phyloP scores from a whole-genome alignment of 495 filamentous ascomycete species.

The Pyrenopolyporus hunteri region DNA sequence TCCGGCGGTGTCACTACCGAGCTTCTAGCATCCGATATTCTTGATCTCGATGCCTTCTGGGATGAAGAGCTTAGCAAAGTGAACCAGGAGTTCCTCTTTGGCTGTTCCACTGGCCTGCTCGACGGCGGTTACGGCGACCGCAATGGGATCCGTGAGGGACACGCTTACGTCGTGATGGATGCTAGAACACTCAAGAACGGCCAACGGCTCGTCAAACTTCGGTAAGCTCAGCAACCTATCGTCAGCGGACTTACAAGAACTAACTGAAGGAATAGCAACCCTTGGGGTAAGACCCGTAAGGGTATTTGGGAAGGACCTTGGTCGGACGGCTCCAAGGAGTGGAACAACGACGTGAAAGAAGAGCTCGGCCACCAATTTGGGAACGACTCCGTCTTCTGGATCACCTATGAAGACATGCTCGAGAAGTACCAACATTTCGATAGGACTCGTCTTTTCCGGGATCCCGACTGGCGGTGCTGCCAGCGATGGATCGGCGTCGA shows the following conservation, averaged over 20 bases:
- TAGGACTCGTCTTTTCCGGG: constrained; percentile 85
- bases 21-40: constrained; percentile 79
- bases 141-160: constrained; percentile 79
- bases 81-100: constrained; percentile 90
- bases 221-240: constrained; percentile 33
- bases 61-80: constrained; percentile 82
- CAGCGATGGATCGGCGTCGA: constrained; percentile 88
- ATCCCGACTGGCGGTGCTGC: constrained; percentile 77
- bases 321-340: constrained; percentile 93
- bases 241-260: not conserved
- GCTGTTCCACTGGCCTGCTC: constrained; percentile 74
- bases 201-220: constrained; percentile 54
- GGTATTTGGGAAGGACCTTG: constrained; percentile 86
- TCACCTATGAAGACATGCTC: constrained; percentile 79
- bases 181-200: constrained; percentile 61
- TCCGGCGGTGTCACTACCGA: constrained; percentile 92
- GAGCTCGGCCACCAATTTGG: constrained; percentile 87
- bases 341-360: constrained; percentile 86
- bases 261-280: constrained; percentile 59
- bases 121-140: constrained; percentile 66
- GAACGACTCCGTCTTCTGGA: constrained; percentile 81
- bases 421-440: constrained; percentile 85
- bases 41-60: constrained; percentile 93
- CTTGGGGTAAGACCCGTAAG: constrained; percentile 74
- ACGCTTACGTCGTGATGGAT: constrained; percentile 92